These are phyloP conservation scores for Sporothrix protearum DNA, from an alignment of 2,329 filamentous ascomycete genomes.

Conservation along the genomic window DNA sequence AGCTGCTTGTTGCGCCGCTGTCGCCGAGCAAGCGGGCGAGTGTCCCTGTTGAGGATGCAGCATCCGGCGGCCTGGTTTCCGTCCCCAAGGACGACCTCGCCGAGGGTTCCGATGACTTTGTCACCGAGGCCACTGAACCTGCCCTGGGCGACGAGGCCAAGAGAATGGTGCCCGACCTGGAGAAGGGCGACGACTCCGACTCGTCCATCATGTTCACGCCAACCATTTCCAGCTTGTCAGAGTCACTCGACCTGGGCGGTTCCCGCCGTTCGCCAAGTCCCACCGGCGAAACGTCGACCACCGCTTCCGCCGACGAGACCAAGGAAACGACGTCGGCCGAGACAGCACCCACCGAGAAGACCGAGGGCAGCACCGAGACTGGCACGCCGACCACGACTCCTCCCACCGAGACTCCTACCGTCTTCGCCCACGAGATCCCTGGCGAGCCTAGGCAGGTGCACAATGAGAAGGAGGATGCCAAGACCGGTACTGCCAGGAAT, in stretches of 20 bases:
- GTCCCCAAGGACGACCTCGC: constrained; percentile 27
- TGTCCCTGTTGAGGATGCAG: not conserved
- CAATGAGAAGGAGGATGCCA: not conserved
- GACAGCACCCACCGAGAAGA: not conserved
- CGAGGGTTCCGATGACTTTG: constrained; percentile 25
- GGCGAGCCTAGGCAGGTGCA: constrained; percentile 5
- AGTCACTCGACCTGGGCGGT: constrained; percentile 19
- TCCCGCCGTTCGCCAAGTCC: constrained; percentile 12
- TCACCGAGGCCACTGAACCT: constrained; percentile 28
- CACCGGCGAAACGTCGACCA: not conserved
- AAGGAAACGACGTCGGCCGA: not conserved
- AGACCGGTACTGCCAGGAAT: not conserved
- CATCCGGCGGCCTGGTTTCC: not conserved
- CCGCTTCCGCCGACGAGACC: not conserved
- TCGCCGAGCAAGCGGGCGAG: constrained; percentile 48
- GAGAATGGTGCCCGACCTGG: constrained; percentile 23
- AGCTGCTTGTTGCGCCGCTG: constrained; percentile 55
- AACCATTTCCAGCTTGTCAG: constrained; percentile 28
- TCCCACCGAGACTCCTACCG: not conserved
- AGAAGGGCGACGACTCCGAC: constrained; percentile 32
- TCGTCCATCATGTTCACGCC: constrained; percentile 32
- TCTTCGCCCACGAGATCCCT: not conserved
- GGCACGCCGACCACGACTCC: constrained; percentile 15
- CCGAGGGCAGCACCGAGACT: constrained; percentile 27
- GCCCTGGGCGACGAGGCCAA: constrained; percentile 25